These are phyloP conservation scores for Fusarium citri DNA, from an alignment of 2,329 filamentous ascomycete species.

Conservation along the genomic window DNA sequence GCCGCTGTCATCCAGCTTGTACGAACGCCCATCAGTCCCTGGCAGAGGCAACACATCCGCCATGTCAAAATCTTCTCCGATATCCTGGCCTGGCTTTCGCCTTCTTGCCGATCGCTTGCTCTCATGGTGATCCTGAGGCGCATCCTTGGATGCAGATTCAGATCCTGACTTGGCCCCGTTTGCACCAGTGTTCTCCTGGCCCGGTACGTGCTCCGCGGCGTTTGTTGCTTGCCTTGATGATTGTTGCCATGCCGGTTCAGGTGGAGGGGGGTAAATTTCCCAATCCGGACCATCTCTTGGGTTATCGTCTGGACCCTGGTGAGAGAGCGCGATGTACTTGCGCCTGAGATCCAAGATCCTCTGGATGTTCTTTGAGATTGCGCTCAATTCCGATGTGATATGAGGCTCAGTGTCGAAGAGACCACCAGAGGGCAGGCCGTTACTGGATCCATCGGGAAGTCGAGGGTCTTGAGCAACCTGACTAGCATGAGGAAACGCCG, in stretches of 20 bases:
- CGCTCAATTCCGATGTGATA: conserved; percentile 83
- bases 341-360: conserved; percentile 87
- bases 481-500: conserved; percentile 10
- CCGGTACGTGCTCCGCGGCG: conserved; percentile 30
- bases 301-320: conserved; percentile 85
- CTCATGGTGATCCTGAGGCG: conserved; percentile 43
- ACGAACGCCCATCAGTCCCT: conserved; percentile 75
- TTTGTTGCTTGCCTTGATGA: conserved; percentile 38
- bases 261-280: conserved; percentile 91
- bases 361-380: conserved; percentile 91
- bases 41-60: conserved; percentile 82
- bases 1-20: conserved; percentile 82
- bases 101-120: conserved; percentile 65
- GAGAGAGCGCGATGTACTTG: conserved; percentile 87
- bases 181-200: conserved; percentile 32
- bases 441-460: conserved; percentile 33
- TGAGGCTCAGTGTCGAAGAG: conserved; percentile 78
- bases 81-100: conserved; percentile 88
- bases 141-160: conserved; percentile 12
- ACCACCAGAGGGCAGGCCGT: conserved; percentile 56
- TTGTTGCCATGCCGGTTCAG: conserved; percentile 83
- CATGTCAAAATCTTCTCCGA: conserved; percentile 92
- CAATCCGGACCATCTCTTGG: conserved; percentile 86
- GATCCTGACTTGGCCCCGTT: conserved; percentile 26
- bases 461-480: conserved; percentile 26